These are phyloP conservation scores for Viola pubescens DNA, from an alignment of 441 rosid species.

Conservation along the genomic window DNA sequence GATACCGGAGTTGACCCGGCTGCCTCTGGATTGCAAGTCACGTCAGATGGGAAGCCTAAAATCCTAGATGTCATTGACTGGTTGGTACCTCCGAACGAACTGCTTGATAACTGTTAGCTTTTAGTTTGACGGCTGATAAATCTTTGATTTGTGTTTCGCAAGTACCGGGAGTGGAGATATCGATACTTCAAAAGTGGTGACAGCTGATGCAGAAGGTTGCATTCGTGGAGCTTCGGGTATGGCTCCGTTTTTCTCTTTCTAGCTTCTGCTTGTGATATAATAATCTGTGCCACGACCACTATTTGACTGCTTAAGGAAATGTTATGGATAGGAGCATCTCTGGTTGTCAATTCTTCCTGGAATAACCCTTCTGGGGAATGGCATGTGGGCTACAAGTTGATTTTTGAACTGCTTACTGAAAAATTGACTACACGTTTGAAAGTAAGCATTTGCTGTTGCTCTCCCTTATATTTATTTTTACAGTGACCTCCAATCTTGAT, in stretches of 20 bases:
- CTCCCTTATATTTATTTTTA: slow-evolving; percentile 4
- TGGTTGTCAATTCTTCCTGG: slow-evolving; percentile 82
- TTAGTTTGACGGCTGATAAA: not conserved
- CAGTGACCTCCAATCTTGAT: slow-evolving; percentile 7
- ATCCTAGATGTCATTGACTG: slow-evolving; percentile 89
- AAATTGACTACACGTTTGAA: slow-evolving; percentile 75
- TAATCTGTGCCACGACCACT: too few relatives aligned
- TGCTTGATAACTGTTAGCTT: not conserved
- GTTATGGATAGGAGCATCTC: slow-evolving; percentile 42
- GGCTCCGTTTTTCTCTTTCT: slow-evolving; percentile 8
- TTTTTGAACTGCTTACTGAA: slow-evolving; percentile 65
- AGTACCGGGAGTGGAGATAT: slow-evolving; percentile 98
- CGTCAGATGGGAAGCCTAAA: slow-evolving; percentile 95
- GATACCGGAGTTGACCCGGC: slow-evolving; percentile 98
- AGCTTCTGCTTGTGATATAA: too few relatives aligned
- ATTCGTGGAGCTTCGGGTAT: slow-evolving; percentile 86
- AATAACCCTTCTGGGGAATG: slow-evolving; percentile 92
- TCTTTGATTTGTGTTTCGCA: slow-evolving; percentile 9
- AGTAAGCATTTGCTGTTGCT: slow-evolving; percentile 28
- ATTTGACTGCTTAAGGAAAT: too few relatives aligned
- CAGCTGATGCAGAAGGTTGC: slow-evolving; percentile 64
- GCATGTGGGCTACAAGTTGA: slow-evolving; percentile 89
- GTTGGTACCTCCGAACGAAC: slow-evolving; percentile 18
- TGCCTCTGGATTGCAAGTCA: slow-evolving; percentile 81
- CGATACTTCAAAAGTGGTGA: slow-evolving; percentile 86